A percentile compares a stretch with the other conserved stretches of the same genome.
Evolutionary conservation across 2,329 filamentous ascomycete species (phyloP).

Genomic region (Cadophora gregata): DNA sequence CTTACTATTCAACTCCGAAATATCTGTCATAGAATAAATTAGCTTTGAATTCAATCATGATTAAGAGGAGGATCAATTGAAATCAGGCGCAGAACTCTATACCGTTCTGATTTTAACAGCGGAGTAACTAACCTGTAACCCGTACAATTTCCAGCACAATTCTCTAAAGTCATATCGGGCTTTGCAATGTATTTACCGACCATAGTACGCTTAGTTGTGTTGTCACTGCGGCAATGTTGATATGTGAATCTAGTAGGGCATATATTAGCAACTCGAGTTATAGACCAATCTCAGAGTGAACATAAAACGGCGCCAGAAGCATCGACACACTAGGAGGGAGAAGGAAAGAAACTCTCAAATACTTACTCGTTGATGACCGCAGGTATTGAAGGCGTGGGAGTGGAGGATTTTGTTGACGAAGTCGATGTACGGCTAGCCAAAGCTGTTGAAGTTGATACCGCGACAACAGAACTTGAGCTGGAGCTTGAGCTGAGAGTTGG

Average conservation of each 20-base stretch:
- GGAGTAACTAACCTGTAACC: constrained; percentile 32
- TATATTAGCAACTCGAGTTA: not conserved
- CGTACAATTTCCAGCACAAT: constrained; percentile 40
- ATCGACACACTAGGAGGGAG: not conserved
- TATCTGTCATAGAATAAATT: constrained; percentile 28
- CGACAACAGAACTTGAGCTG: not conserved
- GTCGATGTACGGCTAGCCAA: not conserved
- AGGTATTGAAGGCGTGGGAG: constrained; percentile 14
- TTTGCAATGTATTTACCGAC: constrained; percentile 24
- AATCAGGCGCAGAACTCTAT: no score
- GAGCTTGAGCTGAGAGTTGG: not conserved
- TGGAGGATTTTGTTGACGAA: constrained; percentile 1
- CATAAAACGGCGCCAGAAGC: no score
- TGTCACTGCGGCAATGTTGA: constrained; percentile 45
- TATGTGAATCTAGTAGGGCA: constrained; percentile 30
- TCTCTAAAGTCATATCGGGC: constrained; percentile 42
- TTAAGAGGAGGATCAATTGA: not conserved
- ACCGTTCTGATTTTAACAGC: no score
- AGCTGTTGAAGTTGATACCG: not conserved
- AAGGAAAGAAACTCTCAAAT: not conserved
- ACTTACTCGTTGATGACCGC: constrained; percentile 9
- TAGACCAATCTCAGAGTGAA: not conserved
- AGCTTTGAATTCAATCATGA: not conserved
- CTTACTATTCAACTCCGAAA: constrained; percentile 47
- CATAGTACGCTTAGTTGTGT: constrained; percentile 26